A percentile compares a stretch with the other conserved stretches of the same genome.
phyloP scores from a whole-genome alignment of 345 rosid genomes.

The Abelmoschus esculentus region DNA sequence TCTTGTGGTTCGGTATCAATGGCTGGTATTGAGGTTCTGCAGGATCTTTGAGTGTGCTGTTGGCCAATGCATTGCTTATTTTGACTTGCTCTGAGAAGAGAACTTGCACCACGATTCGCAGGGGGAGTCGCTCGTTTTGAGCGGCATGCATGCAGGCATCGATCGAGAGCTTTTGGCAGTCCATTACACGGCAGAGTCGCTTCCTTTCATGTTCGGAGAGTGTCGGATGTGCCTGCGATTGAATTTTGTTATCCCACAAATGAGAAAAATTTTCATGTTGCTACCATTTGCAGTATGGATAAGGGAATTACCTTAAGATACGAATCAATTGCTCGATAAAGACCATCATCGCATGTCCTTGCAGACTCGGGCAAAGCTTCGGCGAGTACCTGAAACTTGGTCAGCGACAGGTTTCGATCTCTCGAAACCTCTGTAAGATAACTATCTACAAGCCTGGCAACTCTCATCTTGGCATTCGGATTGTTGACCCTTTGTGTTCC shows the following conservation, averaged over 20 bases:
- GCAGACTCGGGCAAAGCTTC: conserved; percentile 97
- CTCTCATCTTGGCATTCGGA: conserved; percentile 85
- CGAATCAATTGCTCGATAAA: conserved; percentile 92
- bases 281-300: neutral
- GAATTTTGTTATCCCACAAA: neutral
- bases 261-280: neutral
- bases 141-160: conserved; percentile 99
- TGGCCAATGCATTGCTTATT: conserved; percentile 78
- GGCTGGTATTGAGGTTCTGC: conserved; percentile 64
- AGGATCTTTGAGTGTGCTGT: conserved; percentile 52
- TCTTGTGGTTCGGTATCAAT: conserved; percentile 65
- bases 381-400: conserved; percentile 89
- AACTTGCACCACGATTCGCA: conserved; percentile 87
- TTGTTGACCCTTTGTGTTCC: conserved; percentile 31
- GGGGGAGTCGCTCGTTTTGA: conserved; percentile 86
- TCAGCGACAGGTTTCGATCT: conserved; percentile 76
- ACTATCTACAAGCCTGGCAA: conserved; percentile 93
- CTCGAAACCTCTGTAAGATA: conserved; percentile 96
- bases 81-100: conserved; percentile 96
- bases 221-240: conserved; percentile 79
- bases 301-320: conserved; percentile 58
- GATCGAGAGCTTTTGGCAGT: conserved; percentile 93
- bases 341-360: conserved; percentile 92
- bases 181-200: conserved; percentile 88
- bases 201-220: conserved; percentile 95